A percentile compares a stretch with the other conserved stretches of the same genome.
Conservation (phyloP, 2,329 filamentous ascomycete genomes). For the Talaromyces albobiverticillius region DNA sequence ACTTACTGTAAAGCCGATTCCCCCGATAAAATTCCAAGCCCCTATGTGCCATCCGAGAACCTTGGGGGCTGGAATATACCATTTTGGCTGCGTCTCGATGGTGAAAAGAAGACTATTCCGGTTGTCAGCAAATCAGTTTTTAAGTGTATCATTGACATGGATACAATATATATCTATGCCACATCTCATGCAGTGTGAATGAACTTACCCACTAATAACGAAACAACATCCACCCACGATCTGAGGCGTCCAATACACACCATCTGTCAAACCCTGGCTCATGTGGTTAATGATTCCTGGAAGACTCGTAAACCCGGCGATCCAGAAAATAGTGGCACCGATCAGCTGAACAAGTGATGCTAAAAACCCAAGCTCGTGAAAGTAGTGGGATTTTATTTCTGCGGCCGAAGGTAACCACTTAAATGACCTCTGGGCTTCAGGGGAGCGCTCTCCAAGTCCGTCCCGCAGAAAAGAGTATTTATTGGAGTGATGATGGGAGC, state of each 20-base stretch:
- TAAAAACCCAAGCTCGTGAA: constrained; percentile 62
- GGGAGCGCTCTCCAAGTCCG: constrained; percentile 16
- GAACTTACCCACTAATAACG: constrained; percentile 48
- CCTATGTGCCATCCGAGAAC: constrained; percentile 67
- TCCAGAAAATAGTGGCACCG: constrained; percentile 63
- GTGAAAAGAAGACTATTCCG: constrained; percentile 54
- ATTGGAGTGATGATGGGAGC: constrained; percentile 43
- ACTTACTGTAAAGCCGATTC: constrained; percentile 57
- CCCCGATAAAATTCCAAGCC: constrained; percentile 63
- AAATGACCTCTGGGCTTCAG: constrained; percentile 41
- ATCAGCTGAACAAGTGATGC: constrained; percentile 57
- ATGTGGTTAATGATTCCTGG: constrained; percentile 55
- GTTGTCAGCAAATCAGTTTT: neutral
- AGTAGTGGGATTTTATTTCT: constrained; percentile 59
- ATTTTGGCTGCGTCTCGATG: constrained; percentile 63
- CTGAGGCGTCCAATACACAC: constrained; percentile 62
- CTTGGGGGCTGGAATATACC: constrained; percentile 57
- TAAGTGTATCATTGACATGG: too few species aligned
- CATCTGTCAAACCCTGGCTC: constrained; percentile 47
- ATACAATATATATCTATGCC: too few species aligned
- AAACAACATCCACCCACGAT: constrained; percentile 63
- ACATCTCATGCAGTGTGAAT: too few species aligned
- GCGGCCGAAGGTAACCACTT: constrained; percentile 58
- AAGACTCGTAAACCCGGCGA: constrained; percentile 59
- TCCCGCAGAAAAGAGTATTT: constrained; percentile 37